Conservation (phyloP, 768 basidiomycete genomes). For the Collybiopsis confluens region DNA sequence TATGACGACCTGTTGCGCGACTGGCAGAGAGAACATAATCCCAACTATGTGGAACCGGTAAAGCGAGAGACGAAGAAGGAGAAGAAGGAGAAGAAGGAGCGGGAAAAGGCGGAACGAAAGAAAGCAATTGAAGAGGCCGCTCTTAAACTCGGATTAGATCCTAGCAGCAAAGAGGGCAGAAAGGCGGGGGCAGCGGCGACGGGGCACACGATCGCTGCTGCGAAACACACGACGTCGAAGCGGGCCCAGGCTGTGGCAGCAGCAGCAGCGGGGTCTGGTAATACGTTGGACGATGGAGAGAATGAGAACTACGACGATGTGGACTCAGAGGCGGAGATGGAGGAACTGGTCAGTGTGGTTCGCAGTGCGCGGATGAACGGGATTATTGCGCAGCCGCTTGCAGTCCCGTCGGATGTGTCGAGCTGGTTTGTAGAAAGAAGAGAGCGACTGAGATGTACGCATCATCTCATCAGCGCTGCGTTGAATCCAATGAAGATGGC, state of each 20-base stretch:
- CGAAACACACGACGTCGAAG: neutral
- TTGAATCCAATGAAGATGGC: neutral
- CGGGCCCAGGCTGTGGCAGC: conserved; percentile 36
- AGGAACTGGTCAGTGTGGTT: conserved; percentile 64
- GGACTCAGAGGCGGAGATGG: conserved; percentile 84
- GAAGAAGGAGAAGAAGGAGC: conserved; percentile 79
- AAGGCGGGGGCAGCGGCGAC: conserved; percentile 36
- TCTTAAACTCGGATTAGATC: conserved; percentile 52
- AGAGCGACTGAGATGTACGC: conserved; percentile 60
- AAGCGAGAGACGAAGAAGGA: conserved; percentile 85
- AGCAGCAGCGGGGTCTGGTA: conserved; percentile 44
- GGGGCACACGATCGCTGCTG: neutral
- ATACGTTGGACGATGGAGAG: conserved; percentile 50
- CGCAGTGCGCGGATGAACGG: conserved; percentile 53
- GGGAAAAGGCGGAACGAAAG: conserved; percentile 82
- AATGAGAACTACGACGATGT: conserved; percentile 73
- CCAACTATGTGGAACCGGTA: conserved; percentile 84
- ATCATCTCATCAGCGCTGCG: conserved; percentile 48
- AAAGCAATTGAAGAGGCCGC: conserved; percentile 66
- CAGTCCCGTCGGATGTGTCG: conserved; percentile 67
- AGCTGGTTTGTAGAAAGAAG: conserved; percentile 81
- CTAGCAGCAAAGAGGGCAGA: conserved; percentile 61
- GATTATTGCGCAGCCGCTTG: conserved; percentile 59
- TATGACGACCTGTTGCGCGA: conserved; percentile 90
- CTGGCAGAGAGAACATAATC: conserved; percentile 86